Percentiles rank a stretch among this genome's conserved stretches.
phyloP scores from a whole-genome alignment of 2,329 filamentous ascomycete species.

The Alternaria gansuensis region DNA sequence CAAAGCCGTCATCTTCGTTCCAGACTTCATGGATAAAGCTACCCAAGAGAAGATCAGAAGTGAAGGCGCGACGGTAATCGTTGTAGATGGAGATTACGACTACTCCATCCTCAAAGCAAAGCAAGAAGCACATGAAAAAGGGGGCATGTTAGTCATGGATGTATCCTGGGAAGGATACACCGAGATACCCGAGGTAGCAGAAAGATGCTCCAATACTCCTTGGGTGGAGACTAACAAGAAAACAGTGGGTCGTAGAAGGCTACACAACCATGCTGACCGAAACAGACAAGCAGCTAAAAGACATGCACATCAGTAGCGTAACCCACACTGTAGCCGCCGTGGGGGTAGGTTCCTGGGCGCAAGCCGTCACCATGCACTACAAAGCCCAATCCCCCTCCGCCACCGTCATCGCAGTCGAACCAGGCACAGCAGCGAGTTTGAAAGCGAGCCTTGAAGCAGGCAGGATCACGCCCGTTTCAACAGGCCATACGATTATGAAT shows the following conservation, averaged over 20 bases:
- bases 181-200: constrained; percentile 65
- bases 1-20: constrained; percentile 68
- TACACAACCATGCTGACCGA: constrained; percentile 78
- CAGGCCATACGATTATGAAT: constrained; percentile 73
- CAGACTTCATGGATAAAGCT: constrained; percentile 63
- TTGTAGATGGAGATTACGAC: constrained; percentile 70
- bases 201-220: no score
- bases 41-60: constrained; percentile 65
- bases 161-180: constrained; percentile 72
- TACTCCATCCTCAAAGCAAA: constrained; percentile 64
- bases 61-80: constrained; percentile 70
- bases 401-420: constrained; percentile 73
- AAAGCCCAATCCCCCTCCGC: constrained; percentile 57
- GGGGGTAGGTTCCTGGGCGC: constrained; percentile 76
- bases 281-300: constrained; percentile 67
- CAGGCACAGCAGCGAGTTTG: constrained; percentile 70
- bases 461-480: constrained; percentile 61
- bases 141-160: constrained; percentile 71
- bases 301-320: constrained; percentile 48
- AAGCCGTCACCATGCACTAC: constrained; percentile 73
- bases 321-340: constrained; percentile 70
- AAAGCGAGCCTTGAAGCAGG: constrained; percentile 61
- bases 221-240: constrained; percentile 15
- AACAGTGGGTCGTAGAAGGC: constrained; percentile 76
- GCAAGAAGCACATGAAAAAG: constrained; percentile 53